Evolutionary conservation across 257 asterid species (phyloP).

Genomic region (Salvia hispanica): DNA sequence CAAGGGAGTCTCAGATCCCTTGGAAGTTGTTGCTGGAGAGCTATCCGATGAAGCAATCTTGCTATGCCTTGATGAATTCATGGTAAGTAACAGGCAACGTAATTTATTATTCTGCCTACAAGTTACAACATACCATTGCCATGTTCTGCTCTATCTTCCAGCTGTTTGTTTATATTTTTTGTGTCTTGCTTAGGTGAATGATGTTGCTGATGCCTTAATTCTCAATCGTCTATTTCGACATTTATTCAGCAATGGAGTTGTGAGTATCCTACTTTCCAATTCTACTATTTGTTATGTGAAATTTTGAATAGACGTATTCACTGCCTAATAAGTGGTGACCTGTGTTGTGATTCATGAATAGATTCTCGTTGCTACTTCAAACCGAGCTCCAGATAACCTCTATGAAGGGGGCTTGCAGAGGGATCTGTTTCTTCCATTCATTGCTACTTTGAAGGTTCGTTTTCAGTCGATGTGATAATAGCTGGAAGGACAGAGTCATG

Average conservation of each 20-base stretch:
- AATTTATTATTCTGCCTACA: conserved; percentile 1
- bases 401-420: conserved; percentile 95
- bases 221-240: conserved; percentile 81
- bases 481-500: conserved; percentile 7
- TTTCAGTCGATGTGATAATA: neutral
- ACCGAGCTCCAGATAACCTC: conserved; percentile 93
- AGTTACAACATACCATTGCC: neutral
- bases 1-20: conserved; percentile 88
- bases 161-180: conserved; percentile 1
- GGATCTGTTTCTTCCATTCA: conserved; percentile 88
- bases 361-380: conserved; percentile 93
- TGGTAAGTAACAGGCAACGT: conserved; percentile 52
- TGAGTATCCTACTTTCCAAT: conserved; percentile 44
- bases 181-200: conserved; percentile 62
- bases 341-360: conserved; percentile 31
- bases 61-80: conserved; percentile 92
- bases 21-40: conserved; percentile 92
- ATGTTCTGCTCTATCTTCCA: neutral
- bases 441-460: conserved; percentile 77
- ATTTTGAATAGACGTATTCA: conserved; percentile 2
- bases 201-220: conserved; percentile 89
- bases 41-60: conserved; percentile 80
- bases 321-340: neutral
- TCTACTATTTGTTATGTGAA: neutral
- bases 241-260: conserved; percentile 73